Evolutionary conservation across 108 stramenopile species (phyloP).

Genomic region (Fistulifera solaris): DNA sequence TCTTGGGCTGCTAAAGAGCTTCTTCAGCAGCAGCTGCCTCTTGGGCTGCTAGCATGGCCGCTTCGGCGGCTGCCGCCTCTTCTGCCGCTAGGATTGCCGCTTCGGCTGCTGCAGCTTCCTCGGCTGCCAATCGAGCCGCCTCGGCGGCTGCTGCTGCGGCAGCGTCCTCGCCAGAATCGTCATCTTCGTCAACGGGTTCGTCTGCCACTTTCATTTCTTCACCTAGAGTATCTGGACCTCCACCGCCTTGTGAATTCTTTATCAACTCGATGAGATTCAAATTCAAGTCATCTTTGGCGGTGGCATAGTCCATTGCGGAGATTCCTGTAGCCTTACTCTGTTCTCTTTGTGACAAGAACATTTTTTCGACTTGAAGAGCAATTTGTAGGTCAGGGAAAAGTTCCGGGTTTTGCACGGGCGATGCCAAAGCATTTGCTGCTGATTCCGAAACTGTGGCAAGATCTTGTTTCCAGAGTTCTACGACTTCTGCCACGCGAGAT

Average conservation of each 20-base stretch:
- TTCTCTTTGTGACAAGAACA: conserved; percentile 77
- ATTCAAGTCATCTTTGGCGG: conserved; percentile 86
- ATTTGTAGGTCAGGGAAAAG: conserved; percentile 87
- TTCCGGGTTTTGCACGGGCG: conserved; percentile 75
- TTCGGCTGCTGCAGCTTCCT: conserved; percentile 13
- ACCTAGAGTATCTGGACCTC: conserved; percentile 3
- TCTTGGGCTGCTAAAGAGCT: background rate
- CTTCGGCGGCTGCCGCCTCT: conserved; percentile 8
- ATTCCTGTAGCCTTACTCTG: conserved; percentile 57
- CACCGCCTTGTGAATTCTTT: conserved; percentile 55
- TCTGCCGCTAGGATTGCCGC: conserved; percentile 12
- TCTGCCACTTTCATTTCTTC: conserved; percentile 5
- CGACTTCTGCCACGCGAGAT: conserved; percentile 81
- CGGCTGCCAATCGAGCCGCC: conserved; percentile 12
- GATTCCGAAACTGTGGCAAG: conserved; percentile 74
- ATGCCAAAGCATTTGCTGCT: conserved; percentile 85
- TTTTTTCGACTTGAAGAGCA: conserved; percentile 87
- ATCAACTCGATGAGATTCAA: conserved; percentile 81
- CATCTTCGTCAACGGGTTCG: background rate
- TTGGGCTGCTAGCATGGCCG: conserved; percentile 1
- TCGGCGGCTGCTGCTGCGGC: conserved; percentile 15
- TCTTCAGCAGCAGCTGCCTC: conserved; percentile 10
- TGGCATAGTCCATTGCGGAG: conserved; percentile 62
- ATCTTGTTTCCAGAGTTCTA: conserved; percentile 90
- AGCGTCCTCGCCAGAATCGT: background rate